Evolutionary conservation across 163 green algal species (phyloP).

Genomic region (Scenedesmus sp.): DNA sequence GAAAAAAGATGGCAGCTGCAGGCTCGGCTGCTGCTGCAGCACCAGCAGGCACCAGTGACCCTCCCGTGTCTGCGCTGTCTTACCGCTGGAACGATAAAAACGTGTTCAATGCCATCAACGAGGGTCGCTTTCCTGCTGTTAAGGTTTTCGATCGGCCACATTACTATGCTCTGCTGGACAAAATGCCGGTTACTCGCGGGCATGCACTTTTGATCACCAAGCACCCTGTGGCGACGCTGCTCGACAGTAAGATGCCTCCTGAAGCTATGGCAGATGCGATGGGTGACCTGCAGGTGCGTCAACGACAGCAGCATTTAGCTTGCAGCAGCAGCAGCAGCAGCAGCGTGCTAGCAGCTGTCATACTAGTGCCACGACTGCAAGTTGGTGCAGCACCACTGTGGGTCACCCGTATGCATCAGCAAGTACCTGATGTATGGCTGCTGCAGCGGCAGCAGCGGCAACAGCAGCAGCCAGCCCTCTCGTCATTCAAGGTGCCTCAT

Average conservation of each 20-base stretch:
- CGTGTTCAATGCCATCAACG: slow-evolving; percentile 50
- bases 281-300: slow-evolving; percentile 61
- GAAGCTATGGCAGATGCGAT: slow-evolving; percentile 46
- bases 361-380: background rate
- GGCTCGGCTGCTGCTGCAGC: background rate
- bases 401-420: background rate
- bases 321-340: slow-evolving; percentile 7
- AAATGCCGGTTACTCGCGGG: slow-evolving; percentile 58
- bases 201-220: slow-evolving; percentile 67
- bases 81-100: slow-evolving; percentile 42
- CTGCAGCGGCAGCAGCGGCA: background rate
- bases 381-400: background rate
- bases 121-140: slow-evolving; percentile 5
- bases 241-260: slow-evolving; percentile 55
- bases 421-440: background rate
- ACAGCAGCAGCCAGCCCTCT: background rate
- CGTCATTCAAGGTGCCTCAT: too few relatives aligned
- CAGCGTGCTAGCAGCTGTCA: background rate
- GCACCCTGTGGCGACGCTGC: slow-evolving; percentile 58
- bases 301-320: background rate
- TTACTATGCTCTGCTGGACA: slow-evolving; percentile 64
- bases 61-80: slow-evolving; percentile 15
- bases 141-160: slow-evolving; percentile 56
- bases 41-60: slow-evolving; percentile 1
- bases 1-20: background rate